Percentiles rank a stretch among this genome's conserved stretches.
Conservation (phyloP, 2,329 filamentous ascomycete species). For the Aspergillus melleus region DNA sequence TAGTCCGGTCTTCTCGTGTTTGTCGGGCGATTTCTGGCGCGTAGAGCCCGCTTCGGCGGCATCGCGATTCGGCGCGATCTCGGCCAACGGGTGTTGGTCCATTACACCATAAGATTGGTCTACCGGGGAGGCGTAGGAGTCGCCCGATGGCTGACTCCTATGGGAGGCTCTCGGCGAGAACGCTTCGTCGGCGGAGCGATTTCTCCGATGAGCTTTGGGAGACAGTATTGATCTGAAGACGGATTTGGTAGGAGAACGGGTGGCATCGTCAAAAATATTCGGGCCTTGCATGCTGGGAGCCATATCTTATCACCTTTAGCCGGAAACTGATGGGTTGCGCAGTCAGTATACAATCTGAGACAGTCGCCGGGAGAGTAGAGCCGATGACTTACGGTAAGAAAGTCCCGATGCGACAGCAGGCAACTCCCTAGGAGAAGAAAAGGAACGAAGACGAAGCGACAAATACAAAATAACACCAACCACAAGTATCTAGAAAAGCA, state of each 20-base stretch:
- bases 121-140: constrained; percentile 44
- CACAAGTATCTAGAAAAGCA: not conserved
- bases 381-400: constrained; percentile 14
- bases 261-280: constrained; percentile 41
- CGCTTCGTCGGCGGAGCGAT: constrained; percentile 41
- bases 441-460: not conserved
- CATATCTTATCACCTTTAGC: constrained; percentile 35
- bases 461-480: not conserved
- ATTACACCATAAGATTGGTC: constrained; percentile 48
- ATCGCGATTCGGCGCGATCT: constrained; percentile 42
- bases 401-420: constrained; percentile 6
- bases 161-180: constrained; percentile 28
- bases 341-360: constrained; percentile 4
- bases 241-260: constrained; percentile 36
- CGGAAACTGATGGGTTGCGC: constrained; percentile 24
- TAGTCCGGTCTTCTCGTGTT: constrained; percentile 36
- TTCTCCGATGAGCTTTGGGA: constrained; percentile 51
- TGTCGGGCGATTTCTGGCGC: constrained; percentile 41
- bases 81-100: constrained; percentile 36
- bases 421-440: not conserved
- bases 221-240: constrained; percentile 56
- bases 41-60: constrained; percentile 23
- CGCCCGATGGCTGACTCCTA: constrained; percentile 45
- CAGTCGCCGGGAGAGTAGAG: not conserved
- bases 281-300: constrained; percentile 31